phyloP scores from a whole-genome alignment of 768 basidiomycete genomes.

The Mycena albidolilacea region DNA sequence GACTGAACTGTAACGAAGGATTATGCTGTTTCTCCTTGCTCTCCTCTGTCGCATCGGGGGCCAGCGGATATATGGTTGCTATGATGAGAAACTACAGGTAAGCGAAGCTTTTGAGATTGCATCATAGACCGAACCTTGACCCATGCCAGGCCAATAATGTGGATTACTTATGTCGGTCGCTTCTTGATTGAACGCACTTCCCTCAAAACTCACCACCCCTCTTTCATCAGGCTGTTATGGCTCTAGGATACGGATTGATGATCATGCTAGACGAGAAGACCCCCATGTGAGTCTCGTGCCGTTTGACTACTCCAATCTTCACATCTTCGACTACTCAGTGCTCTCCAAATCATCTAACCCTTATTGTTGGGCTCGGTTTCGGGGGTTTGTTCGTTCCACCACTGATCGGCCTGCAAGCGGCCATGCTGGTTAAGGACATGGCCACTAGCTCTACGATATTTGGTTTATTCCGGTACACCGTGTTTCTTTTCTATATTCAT shows the following conservation, averaged over 20 bases:
- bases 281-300: too few species aligned
- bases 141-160: too few species aligned
- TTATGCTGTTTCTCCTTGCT: slow-evolving; percentile 81
- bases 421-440: slow-evolving; percentile 91
- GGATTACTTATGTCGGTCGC: too few species aligned
- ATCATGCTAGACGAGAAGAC: slow-evolving; percentile 47
- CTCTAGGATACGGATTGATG: slow-evolving; percentile 82
- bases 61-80: slow-evolving; percentile 62
- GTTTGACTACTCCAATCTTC: too few species aligned
- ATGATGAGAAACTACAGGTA: slow-evolving; percentile 58
- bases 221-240: slow-evolving; percentile 54
- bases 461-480: slow-evolving; percentile 73
- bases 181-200: too few species aligned
- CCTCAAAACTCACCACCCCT: too few species aligned
- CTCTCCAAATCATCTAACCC: slow-evolving; percentile 65
- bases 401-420: slow-evolving; percentile 82
- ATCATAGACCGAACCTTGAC: too few species aligned
- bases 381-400: slow-evolving; percentile 83
- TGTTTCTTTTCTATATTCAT: slow-evolving; percentile 6
- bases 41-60: slow-evolving; percentile 64
- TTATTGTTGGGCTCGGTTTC: slow-evolving; percentile 76
- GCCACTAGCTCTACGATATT: slow-evolving; percentile 83
- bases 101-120: not conserved
- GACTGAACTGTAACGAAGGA: slow-evolving; percentile 55
- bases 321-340: too few species aligned